phyloP scores from a whole-genome alignment of 2,329 filamentous ascomycete genomes.

The Ascochyta lentis region DNA sequence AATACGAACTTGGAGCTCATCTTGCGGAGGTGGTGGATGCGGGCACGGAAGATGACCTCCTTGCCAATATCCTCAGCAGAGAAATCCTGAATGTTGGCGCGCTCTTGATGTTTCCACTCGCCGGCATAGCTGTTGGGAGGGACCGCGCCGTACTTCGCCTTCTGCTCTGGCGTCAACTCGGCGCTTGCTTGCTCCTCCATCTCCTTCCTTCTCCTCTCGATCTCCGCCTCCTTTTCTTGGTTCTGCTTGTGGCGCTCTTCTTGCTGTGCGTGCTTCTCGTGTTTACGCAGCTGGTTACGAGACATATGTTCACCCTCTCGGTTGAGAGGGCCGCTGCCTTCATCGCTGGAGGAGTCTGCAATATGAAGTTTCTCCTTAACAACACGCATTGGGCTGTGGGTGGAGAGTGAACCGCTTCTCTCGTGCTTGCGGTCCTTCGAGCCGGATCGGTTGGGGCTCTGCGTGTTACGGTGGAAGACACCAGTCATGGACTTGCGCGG shows the following conservation, averaged over 20 bases:
- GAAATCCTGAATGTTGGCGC: conserved; percentile 60
- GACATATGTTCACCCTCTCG: conserved; percentile 59
- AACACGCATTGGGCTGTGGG: conserved; percentile 48
- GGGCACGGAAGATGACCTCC: conserved; percentile 70
- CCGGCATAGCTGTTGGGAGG: conserved; percentile 65
- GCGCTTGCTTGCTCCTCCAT: conserved; percentile 56
- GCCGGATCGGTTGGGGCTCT: conserved; percentile 41
- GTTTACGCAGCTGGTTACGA: conserved; percentile 58
- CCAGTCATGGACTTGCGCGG: conserved; percentile 38
- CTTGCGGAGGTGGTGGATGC: conserved; percentile 79
- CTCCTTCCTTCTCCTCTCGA: conserved; percentile 56
- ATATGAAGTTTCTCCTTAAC: conserved; percentile 52
- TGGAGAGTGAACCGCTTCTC: conserved; percentile 35
- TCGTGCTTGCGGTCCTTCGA: conserved; percentile 29
- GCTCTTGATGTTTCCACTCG: conserved; percentile 56
- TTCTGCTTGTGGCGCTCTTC: conserved; percentile 55
- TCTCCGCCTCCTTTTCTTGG: conserved; percentile 53
- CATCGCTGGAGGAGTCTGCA: conserved; percentile 40
- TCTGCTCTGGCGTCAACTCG: conserved; percentile 65
- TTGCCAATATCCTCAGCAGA: conserved; percentile 62
- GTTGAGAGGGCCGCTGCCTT: conserved; percentile 52
- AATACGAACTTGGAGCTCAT: conserved; percentile 86
- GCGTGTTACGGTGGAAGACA: conserved; percentile 47
- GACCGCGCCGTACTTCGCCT: conserved; percentile 63
- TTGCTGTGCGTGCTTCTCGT: conserved; percentile 53